Evolutionary conservation across 2,329 filamentous ascomycete species (phyloP).

Genomic region (Neonectria ditissima): DNA sequence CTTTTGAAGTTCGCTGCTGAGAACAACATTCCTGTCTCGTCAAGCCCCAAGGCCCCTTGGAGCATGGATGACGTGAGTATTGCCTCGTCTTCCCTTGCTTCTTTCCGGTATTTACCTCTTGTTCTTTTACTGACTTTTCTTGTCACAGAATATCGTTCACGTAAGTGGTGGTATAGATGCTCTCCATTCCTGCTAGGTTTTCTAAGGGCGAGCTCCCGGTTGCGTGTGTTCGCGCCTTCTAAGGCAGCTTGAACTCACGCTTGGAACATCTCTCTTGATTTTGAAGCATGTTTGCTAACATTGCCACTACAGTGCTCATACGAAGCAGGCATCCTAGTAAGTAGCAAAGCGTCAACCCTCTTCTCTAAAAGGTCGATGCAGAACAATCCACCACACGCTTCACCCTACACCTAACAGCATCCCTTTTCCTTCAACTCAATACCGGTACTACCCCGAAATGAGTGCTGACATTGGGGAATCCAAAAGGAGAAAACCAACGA

Average conservation of each 20-base stretch:
- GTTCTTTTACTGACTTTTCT: not conserved
- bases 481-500: not conserved
- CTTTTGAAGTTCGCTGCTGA: conserved; percentile 77
- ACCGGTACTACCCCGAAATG: not conserved
- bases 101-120: not conserved
- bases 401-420: not conserved
- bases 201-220: not conserved
- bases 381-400: not conserved
- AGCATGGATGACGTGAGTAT: conserved; percentile 40
- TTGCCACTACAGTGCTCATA: not conserved
- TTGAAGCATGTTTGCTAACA: not conserved
- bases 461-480: not conserved
- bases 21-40: conserved; percentile 77
- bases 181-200: not conserved
- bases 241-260: not conserved
- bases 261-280: not conserved
- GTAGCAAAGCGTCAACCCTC: not conserved
- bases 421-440: not conserved
- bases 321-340: not conserved
- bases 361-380: not conserved
- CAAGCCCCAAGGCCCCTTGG: conserved; percentile 79
- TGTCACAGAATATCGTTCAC: not conserved
- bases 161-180: not conserved
- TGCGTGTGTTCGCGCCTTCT: not conserved
- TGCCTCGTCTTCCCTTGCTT: not conserved